Evolutionary conservation across 345 rosid genomes (phyloP).

Genomic region (Turritis glabra): DNA sequence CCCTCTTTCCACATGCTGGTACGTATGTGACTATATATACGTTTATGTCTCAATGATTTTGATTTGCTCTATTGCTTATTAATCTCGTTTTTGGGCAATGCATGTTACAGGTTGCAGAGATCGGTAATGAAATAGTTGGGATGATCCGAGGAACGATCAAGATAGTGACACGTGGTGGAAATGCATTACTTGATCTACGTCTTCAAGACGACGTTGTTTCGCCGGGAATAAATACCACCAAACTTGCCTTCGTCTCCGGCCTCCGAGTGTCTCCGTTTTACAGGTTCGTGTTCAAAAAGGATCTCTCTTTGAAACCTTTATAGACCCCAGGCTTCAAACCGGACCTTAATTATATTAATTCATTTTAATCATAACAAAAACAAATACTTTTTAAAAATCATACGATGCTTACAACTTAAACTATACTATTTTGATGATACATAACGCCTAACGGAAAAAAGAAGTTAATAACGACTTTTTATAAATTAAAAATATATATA

Average conservation of each 20-base stretch:
- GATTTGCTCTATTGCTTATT: not conserved
- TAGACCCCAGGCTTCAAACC: too few species aligned
- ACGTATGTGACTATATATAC: slow-evolving; percentile 21
- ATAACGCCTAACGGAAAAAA: slow-evolving; percentile 27
- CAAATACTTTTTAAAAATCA: not conserved
- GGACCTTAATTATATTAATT: too few species aligned
- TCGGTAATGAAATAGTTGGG: slow-evolving; percentile 72
- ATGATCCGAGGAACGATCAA: slow-evolving; percentile 91
- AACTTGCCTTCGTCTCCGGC: slow-evolving; percentile 85
- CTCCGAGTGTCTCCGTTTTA: slow-evolving; percentile 88
- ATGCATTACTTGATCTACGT: too few species aligned
- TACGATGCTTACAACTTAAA: slow-evolving; percentile 18
- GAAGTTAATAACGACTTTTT: slow-evolving; percentile 14
- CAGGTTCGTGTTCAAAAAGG: slow-evolving; percentile 63
- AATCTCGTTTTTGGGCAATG: slow-evolving; percentile 9
- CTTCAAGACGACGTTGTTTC: not conserved
- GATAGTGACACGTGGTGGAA: slow-evolving; percentile 86
- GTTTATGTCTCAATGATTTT: not conserved
- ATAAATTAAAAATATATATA: too few species aligned
- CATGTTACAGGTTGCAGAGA: slow-evolving; percentile 78
- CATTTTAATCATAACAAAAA: not conserved
- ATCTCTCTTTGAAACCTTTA: too few species aligned
- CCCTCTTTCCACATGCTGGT: slow-evolving; percentile 99
- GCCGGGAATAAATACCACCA: slow-evolving; percentile 50
- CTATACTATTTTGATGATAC: slow-evolving; percentile 16